Evolutionary conservation across 176 grass and related monocot genomes (phyloP), one percentile per base, ranked within the genome.

Genomic region (Pontederia paniculata): DNA sequence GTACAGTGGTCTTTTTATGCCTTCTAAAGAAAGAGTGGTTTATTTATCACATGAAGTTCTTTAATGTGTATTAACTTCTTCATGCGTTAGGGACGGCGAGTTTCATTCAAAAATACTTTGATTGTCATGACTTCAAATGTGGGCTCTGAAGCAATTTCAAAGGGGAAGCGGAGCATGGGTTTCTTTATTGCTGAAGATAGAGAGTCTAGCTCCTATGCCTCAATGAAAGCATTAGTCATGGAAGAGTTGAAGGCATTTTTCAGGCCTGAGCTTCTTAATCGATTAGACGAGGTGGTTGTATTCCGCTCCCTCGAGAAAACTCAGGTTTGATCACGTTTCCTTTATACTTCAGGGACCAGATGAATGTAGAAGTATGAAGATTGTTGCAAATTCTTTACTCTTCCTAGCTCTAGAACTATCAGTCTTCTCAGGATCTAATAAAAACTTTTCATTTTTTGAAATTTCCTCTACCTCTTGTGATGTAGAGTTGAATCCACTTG

Each of bases 91-190:
- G 93, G 93, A 55, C 93, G 86, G 31, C 84, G 54, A 68, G 83
- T 98, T 84, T 91, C 93, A 13, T 98, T 98, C 80, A 98, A 98
- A 49, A 98, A 98, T 50, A 91, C 93, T 51, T 84, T 91, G 74
- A 98, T 98, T 81, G 80, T 91, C 71, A 91, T 98, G 93, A 98
- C 93, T 2, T 98, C 93, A 18, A 98, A 98, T 66, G 77, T 91
- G 65, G 93, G 93, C 46, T 98, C 93, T n/a, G 76, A 78, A 56
- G 80, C 83, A 80, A 98, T 91, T 82, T 82, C 83, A 0, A 75
- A 78, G 0, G 93, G 94, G 46, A 84, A 67, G 55, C 77, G 48
- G 66, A 88, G 66, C 80, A 77, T 98, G 54, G 87, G 94, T 60
- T 98, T 98, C 77, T 75, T 67, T 54, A 81, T 73, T 12, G 66